A percentile compares a stretch with the other conserved stretches of the same genome.
phyloP scores from a whole-genome alignment of 225 moss, liverwort and hornwort species.

The Marchantia polymorpha region DNA sequence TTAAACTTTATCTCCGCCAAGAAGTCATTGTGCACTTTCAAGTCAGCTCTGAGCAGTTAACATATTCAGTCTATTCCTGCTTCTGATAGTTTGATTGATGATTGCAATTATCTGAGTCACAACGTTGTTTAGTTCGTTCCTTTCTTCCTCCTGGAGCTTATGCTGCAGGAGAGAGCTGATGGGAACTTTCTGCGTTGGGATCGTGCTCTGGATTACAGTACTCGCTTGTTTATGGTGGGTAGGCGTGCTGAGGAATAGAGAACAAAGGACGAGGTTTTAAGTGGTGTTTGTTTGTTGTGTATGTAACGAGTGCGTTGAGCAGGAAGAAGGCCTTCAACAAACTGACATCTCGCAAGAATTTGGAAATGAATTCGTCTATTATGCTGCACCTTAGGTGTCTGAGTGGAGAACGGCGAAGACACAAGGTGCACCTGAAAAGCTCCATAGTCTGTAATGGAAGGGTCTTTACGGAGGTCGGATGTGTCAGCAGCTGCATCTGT shows the following conservation, averaged over 20 bases:
- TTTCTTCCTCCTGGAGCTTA: background rate
- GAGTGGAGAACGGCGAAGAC: background rate
- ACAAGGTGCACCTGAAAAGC: conserved; percentile 64
- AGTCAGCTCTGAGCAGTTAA: too few species aligned
- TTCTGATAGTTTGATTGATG: background rate
- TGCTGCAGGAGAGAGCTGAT: background rate
- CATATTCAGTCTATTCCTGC: too few species aligned
- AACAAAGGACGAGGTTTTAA: background rate
- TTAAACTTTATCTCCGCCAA: background rate
- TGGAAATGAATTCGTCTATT: background rate
- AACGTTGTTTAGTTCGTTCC: background rate
- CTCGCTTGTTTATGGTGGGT: background rate
- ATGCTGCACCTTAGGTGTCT: background rate
- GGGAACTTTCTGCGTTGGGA: background rate
- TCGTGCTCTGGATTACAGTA: background rate
- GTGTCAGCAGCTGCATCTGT: conserved; percentile 89
- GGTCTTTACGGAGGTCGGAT: conserved; percentile 82
- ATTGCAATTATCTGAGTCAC: background rate
- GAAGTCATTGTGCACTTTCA: background rate
- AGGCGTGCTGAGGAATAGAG: background rate
- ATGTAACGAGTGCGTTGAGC: background rate
- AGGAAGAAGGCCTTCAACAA: background rate
- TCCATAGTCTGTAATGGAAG: conserved; percentile 53
- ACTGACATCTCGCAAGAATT: background rate
- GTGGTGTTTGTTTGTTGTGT: too few species aligned